Conservation (phyloP, 805 yeast species). For the Kockiozyma suomiensis region DNA sequence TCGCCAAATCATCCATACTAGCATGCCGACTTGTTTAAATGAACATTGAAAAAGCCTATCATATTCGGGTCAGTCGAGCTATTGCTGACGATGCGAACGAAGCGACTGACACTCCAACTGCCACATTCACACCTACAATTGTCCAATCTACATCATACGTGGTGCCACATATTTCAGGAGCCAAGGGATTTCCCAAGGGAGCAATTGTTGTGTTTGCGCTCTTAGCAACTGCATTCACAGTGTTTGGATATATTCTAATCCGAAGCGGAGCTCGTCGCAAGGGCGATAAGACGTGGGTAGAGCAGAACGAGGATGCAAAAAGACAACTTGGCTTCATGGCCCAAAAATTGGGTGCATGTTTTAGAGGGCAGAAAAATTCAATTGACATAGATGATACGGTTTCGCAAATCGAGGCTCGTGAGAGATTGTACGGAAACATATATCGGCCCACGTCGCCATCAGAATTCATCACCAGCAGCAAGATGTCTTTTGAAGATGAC, state of each 20-base stretch:
- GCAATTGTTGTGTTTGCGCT: slow-evolving; percentile 26
- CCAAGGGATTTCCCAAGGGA: slow-evolving; percentile 12
- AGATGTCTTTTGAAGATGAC: background rate
- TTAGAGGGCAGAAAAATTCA: background rate
- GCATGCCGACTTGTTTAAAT: too few species aligned
- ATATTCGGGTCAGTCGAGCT: background rate
- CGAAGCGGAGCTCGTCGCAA: background rate
- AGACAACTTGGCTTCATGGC: background rate
- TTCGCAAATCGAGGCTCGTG: background rate
- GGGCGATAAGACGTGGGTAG: slow-evolving; percentile 15
- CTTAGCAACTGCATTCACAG: slow-evolving; percentile 7
- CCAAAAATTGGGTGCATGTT: background rate
- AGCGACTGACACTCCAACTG: background rate
- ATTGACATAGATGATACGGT: background rate
- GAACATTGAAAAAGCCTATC: background rate
- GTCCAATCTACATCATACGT: slow-evolving; percentile 8
- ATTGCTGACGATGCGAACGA: background rate
- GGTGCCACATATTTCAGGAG: background rate
- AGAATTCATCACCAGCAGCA: background rate
- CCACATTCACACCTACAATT: slow-evolving; percentile 8
- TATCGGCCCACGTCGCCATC: background rate
- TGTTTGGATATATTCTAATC: slow-evolving; percentile 16
- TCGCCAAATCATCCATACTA: background rate
- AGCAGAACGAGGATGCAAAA: slow-evolving; percentile 14
- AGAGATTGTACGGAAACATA: background rate